These are phyloP conservation scores for Gossypium arboreum DNA, from an alignment of 345 rosid species.

Conservation along the genomic window DNA sequence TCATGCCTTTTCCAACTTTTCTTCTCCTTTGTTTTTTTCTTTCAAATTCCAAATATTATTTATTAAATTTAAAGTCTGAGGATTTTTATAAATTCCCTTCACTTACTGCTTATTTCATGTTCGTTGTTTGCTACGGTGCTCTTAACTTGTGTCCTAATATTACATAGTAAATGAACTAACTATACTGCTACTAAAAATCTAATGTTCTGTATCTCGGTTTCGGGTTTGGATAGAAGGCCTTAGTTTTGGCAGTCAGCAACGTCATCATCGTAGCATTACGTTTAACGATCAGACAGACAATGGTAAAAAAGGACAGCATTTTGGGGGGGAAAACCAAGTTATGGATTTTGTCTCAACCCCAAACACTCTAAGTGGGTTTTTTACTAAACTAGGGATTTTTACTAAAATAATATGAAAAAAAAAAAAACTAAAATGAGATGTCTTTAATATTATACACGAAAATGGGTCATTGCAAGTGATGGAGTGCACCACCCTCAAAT, in stretches of 20 bases:
- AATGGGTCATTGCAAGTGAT: too few species aligned
- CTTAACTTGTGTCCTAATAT: not conserved
- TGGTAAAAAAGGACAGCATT: not conserved
- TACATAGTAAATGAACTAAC: not conserved
- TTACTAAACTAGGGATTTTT: too few species aligned
- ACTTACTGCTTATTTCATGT: not conserved
- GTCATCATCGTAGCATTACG: too few species aligned
- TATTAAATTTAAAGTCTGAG: not conserved
- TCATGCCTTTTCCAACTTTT: conserved; percentile 18
- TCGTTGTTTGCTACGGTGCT: not conserved
- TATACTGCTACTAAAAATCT: not conserved
- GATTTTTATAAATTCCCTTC: not conserved
- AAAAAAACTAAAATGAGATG: too few species aligned
- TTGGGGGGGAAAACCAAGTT: too few species aligned
- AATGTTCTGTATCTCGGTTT: not conserved
- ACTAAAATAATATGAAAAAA: too few species aligned
- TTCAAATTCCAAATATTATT: not conserved
- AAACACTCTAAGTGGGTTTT: too few species aligned
- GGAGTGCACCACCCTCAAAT: too few species aligned
- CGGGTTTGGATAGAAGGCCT: not conserved
- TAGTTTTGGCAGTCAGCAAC: too few species aligned
- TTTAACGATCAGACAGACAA: too few species aligned
- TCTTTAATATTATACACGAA: too few species aligned
- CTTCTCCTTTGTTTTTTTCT: not conserved
- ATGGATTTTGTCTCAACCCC: too few species aligned